These are phyloP conservation scores for Ceratocystiopsis minuta DNA, from an alignment of 2,329 filamentous ascomycete species.

Conservation along the genomic window DNA sequence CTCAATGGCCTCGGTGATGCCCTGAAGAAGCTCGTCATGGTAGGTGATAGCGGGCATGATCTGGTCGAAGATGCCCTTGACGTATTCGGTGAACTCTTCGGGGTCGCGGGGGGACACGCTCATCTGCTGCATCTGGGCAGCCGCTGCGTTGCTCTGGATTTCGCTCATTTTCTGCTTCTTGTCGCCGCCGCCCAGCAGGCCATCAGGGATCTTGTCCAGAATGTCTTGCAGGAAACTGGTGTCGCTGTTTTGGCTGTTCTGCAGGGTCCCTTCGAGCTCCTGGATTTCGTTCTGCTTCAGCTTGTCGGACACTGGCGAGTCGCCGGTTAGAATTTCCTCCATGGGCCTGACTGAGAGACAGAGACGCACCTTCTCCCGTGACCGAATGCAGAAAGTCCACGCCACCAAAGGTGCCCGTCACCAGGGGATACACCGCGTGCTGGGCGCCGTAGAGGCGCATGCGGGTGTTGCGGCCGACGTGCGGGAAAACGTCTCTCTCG, in stretches of 20 bases:
- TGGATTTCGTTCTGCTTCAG: constrained; percentile 80
- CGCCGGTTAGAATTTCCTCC: not conserved
- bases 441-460: constrained; percentile 51
- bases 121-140: constrained; percentile 58
- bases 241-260: constrained; percentile 43
- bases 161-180: constrained; percentile 61
- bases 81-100: constrained; percentile 66
- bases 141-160: constrained; percentile 56
- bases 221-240: constrained; percentile 63
- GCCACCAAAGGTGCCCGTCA: constrained; percentile 86
- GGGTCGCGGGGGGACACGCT: constrained; percentile 60
- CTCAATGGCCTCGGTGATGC: constrained; percentile 60
- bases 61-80: constrained; percentile 54
- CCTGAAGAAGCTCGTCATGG: constrained; percentile 75
- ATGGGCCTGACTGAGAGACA: not conserved
- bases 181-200: constrained; percentile 59
- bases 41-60: constrained; percentile 83
- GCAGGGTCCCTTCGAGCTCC: constrained; percentile 68
- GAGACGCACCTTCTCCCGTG: constrained; percentile 38
- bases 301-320: constrained; percentile 57
- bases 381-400: constrained; percentile 90
- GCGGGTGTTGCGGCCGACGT: constrained; percentile 60
- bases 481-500: constrained; percentile 65
- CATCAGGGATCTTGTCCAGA: constrained; percentile 63
- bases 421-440: constrained; percentile 54